Base-by-base conservation (phyloP, 805 yeast species). In the Metschnikowia hibisci region DNA sequence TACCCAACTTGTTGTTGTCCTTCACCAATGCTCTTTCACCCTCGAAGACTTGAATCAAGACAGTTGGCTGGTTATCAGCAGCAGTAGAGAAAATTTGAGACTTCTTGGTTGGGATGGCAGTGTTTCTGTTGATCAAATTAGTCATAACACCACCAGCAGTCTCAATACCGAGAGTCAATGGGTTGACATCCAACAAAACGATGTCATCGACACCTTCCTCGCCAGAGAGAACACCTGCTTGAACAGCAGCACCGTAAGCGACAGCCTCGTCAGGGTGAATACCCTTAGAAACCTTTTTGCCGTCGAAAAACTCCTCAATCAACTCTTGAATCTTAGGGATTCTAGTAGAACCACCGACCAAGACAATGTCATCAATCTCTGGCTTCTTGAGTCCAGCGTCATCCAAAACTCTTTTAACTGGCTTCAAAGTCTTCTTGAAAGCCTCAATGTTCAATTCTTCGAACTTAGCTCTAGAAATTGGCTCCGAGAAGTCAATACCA, bases 161-260 rank as follows among this genome's bases (percentile, higher is more conserved):
- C 45, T 53, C 57, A 32, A 53, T 53, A 43, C 57, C 57, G 39
- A 53, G 55, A 15, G 57, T 51, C 54, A 53, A 51, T 38, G 57
- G 57, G 48, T 52, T 53, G 36, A 53, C 57, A 34, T 53, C 57
- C 54, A 53, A 51, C 47, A 53, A 49, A 29, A 53, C 56, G 69
- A 90, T 82, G 76, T 88, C 96, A 76, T 89, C 87, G 69, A 96
- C 89, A 41, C 56, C 56, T 39, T 53, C 56, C 37, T 53, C 56
- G 27, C 56, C 56, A 12, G 56, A 53, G 30, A 53, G 55, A 9
- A 53, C 56, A 49, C 56, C 56, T 20, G 55, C 56, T 39, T 53
- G 56, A 13, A 90, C 97, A 63, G 98, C 97, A 63, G 98, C 98
- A 63, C 76, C 76, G 53, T 69, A 71, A 26, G 76, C 76, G 50